Conservation (phyloP, 306 rosid genomes). For the Pterocarpus santalinus region DNA sequence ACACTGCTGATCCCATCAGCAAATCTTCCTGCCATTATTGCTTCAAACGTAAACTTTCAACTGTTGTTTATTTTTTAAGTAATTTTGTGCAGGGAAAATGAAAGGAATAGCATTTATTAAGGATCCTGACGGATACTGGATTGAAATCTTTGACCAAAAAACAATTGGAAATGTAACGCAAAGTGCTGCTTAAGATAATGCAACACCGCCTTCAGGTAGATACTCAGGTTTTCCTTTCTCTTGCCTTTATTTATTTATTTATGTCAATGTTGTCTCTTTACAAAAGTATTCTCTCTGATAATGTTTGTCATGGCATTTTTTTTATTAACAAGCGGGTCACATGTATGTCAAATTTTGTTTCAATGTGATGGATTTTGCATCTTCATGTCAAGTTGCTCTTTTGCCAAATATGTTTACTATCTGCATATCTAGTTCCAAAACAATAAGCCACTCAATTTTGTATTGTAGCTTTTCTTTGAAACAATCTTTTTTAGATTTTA, state of each 20-base stretch:
- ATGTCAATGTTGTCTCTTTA: background rate
- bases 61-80: background rate
- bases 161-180: conserved; percentile 56
- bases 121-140: conserved; percentile 98
- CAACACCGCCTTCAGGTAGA: conserved; percentile 49
- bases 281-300: background rate
- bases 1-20: conserved; percentile 9
- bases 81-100: conserved; percentile 78
- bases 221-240: conserved; percentile 1
- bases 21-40: background rate
- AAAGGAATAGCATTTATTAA: conserved; percentile 92
- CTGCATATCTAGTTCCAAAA: too few relatives aligned
- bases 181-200: conserved; percentile 52
- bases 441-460: background rate
- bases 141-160: conserved; percentile 89
- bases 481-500: background rate
- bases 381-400: background rate
- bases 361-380: conserved; percentile 3
- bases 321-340: background rate
- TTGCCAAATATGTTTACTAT: too few relatives aligned
- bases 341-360: conserved; percentile 26
- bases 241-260: background rate
- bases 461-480: background rate
- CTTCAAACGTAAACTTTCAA: conserved; percentile 26
- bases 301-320: too few relatives aligned